Conservation (phyloP, 2,329 filamentous ascomycete species). For the Verticillium klebahnii region DNA sequence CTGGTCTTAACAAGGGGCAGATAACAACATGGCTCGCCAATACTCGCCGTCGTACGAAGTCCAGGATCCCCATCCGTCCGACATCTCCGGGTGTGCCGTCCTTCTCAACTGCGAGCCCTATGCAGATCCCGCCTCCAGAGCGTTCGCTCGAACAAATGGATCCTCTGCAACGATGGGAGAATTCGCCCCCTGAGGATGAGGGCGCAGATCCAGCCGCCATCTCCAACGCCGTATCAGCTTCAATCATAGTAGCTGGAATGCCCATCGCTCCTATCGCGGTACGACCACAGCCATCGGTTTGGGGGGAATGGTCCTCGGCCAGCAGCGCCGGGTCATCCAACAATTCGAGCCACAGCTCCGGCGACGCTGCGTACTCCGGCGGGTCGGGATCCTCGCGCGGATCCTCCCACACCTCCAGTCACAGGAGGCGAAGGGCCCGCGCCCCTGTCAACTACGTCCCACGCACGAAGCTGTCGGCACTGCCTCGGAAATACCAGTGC, state of each 20-base stretch:
- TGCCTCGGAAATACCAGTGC: conserved; percentile 27
- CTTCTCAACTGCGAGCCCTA: background rate
- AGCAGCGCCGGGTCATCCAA: conserved; percentile 14
- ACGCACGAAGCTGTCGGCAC: background rate
- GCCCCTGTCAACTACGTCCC: background rate
- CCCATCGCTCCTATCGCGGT: background rate
- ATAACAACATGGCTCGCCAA: conserved; percentile 12
- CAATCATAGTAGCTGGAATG: conserved; percentile 4
- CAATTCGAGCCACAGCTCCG: conserved; percentile 11
- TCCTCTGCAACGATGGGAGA: conserved; percentile 11
- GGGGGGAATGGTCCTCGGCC: conserved; percentile 11
- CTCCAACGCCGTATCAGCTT: conserved; percentile 11
- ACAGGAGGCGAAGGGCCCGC: background rate
- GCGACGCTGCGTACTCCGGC: conserved; percentile 9
- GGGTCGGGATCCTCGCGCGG: conserved; percentile 1
- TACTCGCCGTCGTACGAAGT: conserved; percentile 32
- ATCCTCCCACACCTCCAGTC: conserved; percentile 15
- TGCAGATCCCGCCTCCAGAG: conserved; percentile 1
- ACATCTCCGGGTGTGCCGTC: conserved; percentile 15
- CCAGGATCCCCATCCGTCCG: conserved; percentile 33
- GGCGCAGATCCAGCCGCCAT: conserved; percentile 14
- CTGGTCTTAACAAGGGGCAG: conserved; percentile 8
- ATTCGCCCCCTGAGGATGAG: conserved; percentile 19
- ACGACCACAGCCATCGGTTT: background rate
- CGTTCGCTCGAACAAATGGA: conserved; percentile 5